These are phyloP conservation scores for Hanseniaspora valbyensis DNA, from an alignment of 805 yeast species.

Conservation along the genomic window DNA sequence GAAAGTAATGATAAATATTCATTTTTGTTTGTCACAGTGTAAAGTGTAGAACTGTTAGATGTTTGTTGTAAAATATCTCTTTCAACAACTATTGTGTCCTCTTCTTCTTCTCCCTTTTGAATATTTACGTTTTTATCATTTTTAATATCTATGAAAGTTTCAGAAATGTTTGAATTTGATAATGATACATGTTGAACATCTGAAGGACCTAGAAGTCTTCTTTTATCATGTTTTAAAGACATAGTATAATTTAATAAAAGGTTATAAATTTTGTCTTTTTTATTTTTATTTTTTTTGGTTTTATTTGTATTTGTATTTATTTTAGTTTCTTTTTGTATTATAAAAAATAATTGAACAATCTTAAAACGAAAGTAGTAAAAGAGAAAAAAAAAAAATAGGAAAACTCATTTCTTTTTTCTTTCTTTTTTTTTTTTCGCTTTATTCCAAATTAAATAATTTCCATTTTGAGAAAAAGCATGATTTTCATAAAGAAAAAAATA, in stretches of 20 bases:
- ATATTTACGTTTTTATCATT: constrained; percentile 8
- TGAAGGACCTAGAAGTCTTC: constrained; percentile 76
- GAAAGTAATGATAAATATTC: constrained; percentile 79
- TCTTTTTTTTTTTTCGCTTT: too few relatives aligned
- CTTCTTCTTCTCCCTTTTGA: constrained; percentile 16
- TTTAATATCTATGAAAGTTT: neutral
- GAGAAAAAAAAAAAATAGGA: too few relatives aligned
- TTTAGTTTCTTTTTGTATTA: too few relatives aligned
- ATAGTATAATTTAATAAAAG: neutral
- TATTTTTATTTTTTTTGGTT: neutral
- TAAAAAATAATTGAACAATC: too few relatives aligned
- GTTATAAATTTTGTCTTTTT: constrained; percentile 17
- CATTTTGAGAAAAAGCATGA: too few relatives aligned
- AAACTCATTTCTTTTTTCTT: too few relatives aligned
- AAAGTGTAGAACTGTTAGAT: constrained; percentile 41
- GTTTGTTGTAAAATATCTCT: constrained; percentile 23
- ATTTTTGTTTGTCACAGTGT: constrained; percentile 60
- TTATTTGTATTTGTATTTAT: neutral
- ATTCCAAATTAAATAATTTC: too few relatives aligned
- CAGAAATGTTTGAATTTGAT: constrained; percentile 18
- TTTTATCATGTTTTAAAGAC: constrained; percentile 43
- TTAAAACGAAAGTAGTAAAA: neutral
- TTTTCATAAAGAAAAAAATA: too few relatives aligned
- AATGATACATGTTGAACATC: constrained; percentile 47
- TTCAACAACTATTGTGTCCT: constrained; percentile 16